These are phyloP conservation scores for Tylopilus rubrobrunneus DNA, from an alignment of 768 basidiomycete genomes.

Conservation along the genomic window DNA sequence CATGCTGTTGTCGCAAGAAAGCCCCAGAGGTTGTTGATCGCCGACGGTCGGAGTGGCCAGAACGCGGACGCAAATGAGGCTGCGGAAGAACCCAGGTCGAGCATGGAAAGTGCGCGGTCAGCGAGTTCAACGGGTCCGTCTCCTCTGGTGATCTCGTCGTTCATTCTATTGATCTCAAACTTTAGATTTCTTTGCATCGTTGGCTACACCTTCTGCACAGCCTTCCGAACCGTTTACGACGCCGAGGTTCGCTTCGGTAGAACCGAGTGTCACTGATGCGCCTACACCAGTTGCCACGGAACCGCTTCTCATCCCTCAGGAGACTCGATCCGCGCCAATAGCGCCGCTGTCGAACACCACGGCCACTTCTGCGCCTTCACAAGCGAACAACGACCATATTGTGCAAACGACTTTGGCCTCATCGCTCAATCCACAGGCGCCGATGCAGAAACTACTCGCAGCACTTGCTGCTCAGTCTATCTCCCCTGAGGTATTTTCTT, in stretches of 20 bases:
- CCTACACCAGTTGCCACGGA: constrained; percentile 15
- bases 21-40: constrained; percentile 65
- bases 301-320: constrained; percentile 8
- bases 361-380: background rate
- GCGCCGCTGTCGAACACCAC: constrained; percentile 13
- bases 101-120: constrained; percentile 26
- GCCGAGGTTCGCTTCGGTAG: constrained; percentile 26
- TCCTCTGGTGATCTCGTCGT: background rate
- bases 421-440: constrained; percentile 45
- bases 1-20: constrained; percentile 48
- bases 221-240: constrained; percentile 31
- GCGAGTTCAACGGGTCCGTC: constrained; percentile 11
- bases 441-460: constrained; percentile 56
- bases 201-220: constrained; percentile 44
- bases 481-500: constrained; percentile 20
- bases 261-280: constrained; percentile 18
- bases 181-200: constrained; percentile 39
- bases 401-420: constrained; percentile 51
- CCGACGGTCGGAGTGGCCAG: constrained; percentile 39
- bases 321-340: constrained; percentile 14
- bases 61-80: constrained; percentile 36
- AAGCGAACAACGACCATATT: constrained; percentile 39
- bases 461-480: constrained; percentile 34
- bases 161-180: constrained; percentile 2
- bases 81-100: constrained; percentile 35